These are phyloP conservation scores for Dendrobium catenatum DNA, from an alignment of 106 monocot species.

Conservation along the genomic window DNA sequence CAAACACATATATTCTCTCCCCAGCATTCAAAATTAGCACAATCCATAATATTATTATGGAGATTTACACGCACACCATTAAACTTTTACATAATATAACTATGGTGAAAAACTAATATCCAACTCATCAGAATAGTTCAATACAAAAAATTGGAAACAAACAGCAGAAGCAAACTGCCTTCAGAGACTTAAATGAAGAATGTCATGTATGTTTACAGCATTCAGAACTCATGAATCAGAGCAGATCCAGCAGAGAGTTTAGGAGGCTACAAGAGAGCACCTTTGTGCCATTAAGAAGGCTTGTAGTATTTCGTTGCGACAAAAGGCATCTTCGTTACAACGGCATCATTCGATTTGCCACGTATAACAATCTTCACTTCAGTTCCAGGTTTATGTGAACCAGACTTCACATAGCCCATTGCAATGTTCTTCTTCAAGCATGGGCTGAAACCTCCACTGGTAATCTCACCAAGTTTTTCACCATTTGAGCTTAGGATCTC, in stretches of 20 bases:
- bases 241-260: neutral
- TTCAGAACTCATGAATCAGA: neutral
- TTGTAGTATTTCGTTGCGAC: slow-evolving; percentile 93
- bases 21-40: no score
- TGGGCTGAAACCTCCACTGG: slow-evolving; percentile 97
- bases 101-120: no score
- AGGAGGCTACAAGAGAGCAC: neutral
- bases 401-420: slow-evolving; percentile 93
- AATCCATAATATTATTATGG: no score
- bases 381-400: slow-evolving; percentile 79
- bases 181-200: no score
- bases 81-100: no score
- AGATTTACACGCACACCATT: no score
- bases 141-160: no score
- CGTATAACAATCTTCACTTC: slow-evolving; percentile 71
- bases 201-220: no score
- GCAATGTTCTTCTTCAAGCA: slow-evolving; percentile 97
- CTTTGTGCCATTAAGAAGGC: slow-evolving; percentile 27
- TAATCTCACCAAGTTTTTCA: slow-evolving; percentile 83
- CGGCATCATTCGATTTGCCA: slow-evolving; percentile 67
- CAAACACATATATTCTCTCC: no score
- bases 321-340: slow-evolving; percentile 93
- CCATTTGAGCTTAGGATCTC: slow-evolving; percentile 43
- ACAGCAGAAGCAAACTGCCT: no score
- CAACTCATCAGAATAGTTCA: no score